Conservation (phyloP, 1,284 basidiomycete genomes). For the Golubevia sp. region DNA sequence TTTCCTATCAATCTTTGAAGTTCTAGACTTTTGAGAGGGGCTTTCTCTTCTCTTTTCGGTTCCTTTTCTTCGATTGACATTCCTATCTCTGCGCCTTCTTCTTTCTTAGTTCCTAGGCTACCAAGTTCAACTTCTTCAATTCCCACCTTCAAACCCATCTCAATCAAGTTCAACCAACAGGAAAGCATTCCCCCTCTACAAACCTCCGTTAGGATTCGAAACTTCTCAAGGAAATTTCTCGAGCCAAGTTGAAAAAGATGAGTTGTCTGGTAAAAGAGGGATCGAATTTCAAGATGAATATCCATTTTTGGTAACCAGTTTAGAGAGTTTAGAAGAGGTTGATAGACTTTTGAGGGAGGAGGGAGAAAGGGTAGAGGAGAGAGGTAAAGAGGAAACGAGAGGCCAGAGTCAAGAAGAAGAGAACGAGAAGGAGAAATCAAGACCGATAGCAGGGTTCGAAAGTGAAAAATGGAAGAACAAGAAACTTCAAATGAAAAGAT, state of each 20-base stretch:
- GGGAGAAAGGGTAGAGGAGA: constrained; percentile 10
- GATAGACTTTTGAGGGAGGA: constrained; percentile 19
- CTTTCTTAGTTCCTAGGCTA: constrained; percentile 31
- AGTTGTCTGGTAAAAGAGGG: constrained; percentile 18
- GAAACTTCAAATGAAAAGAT: constrained; percentile 22
- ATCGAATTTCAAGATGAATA: constrained; percentile 49
- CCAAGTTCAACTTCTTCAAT: constrained; percentile 29
- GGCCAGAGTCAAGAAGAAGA: constrained; percentile 6
- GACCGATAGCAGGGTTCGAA: background rate
- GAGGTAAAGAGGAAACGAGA: constrained; percentile 11
- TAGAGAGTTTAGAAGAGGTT: constrained; percentile 21
- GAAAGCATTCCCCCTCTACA: constrained; percentile 37
- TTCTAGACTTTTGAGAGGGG: too few relatives aligned
- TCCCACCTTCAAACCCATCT: constrained; percentile 7
- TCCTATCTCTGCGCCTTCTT: background rate
- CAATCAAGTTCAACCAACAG: too few relatives aligned
- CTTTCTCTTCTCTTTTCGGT: background rate
- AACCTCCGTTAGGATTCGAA: constrained; percentile 14
- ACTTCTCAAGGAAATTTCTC: constrained; percentile 1
- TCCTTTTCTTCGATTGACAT: background rate
- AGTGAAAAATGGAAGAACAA: background rate
- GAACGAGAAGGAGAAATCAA: constrained; percentile 5
- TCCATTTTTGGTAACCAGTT: constrained; percentile 33
- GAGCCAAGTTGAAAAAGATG: constrained; percentile 1
- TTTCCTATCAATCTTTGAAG: too few relatives aligned